Base-by-base conservation (phyloP, 345 rosid genomes). In the Salix koriyanagi region DNA sequence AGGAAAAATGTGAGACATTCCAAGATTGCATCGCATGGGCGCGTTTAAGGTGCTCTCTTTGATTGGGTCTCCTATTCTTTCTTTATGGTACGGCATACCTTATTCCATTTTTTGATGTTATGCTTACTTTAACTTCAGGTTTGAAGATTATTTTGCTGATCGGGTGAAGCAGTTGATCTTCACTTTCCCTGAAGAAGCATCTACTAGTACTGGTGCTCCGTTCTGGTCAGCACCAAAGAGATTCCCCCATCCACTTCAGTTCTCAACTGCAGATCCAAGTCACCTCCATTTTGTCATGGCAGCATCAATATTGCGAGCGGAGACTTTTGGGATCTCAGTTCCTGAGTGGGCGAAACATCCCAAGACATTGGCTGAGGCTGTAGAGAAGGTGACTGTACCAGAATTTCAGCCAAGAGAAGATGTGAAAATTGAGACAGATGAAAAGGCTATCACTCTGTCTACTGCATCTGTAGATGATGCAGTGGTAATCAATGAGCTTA, bases 171-270 rank as follows among this genome's bases (percentile, higher is more conserved):
- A 96, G 81, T 74, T 96, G 81, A 86, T 83, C 67, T 89, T 79
- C 74, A 94, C 98, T 67, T 96, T 96, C 84, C 98, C 99, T 4
- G 99, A 96, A 84, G 98, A 92, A 80, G 97, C 99, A 67, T 79
- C 86, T 37, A 94, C 97, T 65, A 92, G 95, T 80, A 92, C 91
- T 3, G 98, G 99, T 41, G 91, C 93, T 77, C 97, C 97, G 2
- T 96, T 96, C 88, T 96, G 98, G 98, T 96, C 99, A 9, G 99
- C 99, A 60, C 98, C 99, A 65, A 96, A 96, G 83, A 85, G 98
- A 41, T 96, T 94, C 80, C 99, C 99, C 67, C 91, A 64, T 2
- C 96, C 98, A 2, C 96, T 96, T 60, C 82, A 87, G 76, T 89
- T 91, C 88, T 88, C 97, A 28, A 46, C 91, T 67, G 75, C 86